phyloP scores from a whole-genome alignment of 352 stramenopile genomes.

The Phytophthora fragariaefolia region DNA sequence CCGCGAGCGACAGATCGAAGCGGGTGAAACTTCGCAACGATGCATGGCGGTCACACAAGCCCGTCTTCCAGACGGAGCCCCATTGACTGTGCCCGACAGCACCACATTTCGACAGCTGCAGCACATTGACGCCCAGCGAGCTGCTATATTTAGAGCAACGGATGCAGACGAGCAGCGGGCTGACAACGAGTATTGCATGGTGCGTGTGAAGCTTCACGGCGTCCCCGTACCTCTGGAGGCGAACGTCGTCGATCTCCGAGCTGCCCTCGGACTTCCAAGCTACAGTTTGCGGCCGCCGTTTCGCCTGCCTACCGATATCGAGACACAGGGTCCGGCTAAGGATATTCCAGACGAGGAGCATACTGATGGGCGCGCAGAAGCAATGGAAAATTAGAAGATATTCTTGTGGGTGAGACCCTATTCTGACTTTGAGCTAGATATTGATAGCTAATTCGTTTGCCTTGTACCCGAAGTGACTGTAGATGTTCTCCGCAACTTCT shows the following conservation, averaged over 20 bases:
- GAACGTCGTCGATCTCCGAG: constrained; percentile 1
- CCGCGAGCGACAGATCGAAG: constrained; percentile 3
- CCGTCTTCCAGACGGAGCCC: background rate
- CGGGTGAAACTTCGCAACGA: background rate
- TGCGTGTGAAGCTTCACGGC: background rate
- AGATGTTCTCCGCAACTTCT: no score
- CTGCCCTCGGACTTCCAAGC: no score
- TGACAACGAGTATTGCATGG: background rate
- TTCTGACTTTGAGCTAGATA: no score
- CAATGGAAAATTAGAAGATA: no score
- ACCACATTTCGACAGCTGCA: constrained; percentile 13
- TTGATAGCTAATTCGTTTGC: no score
- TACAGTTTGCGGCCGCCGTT: no score
- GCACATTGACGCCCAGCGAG: constrained; percentile 4
- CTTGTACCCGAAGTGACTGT: no score
- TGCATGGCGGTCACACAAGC: constrained; percentile 27
- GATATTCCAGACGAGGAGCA: no score
- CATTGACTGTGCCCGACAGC: constrained; percentile 4
- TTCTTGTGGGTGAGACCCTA: no score
- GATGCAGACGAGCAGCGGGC: background rate
- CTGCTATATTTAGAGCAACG: background rate
- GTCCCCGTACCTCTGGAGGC: constrained; percentile 5
- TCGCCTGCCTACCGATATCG: no score
- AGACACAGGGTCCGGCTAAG: no score
- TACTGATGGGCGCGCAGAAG: no score